phyloP scores from a whole-genome alignment of 495 filamentous ascomycete genomes.

The Lichenothelia convexa region DNA sequence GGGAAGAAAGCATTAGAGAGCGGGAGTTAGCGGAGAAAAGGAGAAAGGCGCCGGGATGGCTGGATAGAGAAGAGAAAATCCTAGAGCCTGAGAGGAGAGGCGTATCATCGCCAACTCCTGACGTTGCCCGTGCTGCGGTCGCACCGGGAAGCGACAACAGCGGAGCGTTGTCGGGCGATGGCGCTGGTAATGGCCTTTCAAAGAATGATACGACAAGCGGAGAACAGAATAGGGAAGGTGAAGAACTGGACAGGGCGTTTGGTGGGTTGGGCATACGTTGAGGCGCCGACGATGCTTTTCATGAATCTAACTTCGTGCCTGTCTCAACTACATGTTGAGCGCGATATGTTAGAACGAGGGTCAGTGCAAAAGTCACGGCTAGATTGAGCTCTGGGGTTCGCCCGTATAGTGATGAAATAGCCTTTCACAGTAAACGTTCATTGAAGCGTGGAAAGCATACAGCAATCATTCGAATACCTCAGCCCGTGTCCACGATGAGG shows the following conservation, averaged over 20 bases:
- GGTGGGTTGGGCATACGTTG: conserved; percentile 35
- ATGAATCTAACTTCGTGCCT: too few relatives aligned
- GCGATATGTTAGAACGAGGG: too few relatives aligned
- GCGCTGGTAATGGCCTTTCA: conserved; percentile 23
- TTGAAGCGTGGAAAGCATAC: too few relatives aligned
- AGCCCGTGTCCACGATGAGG: too few relatives aligned
- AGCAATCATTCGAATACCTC: too few relatives aligned
- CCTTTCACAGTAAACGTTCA: too few relatives aligned
- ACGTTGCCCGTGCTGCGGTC: conserved; percentile 3
- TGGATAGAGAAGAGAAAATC: conserved; percentile 74
- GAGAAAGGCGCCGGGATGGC: conserved; percentile 78
- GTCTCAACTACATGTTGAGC: too few relatives aligned
- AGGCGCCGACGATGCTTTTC: too few relatives aligned
- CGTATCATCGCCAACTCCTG: conserved; percentile 2
- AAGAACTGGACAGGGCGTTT: conserved; percentile 79
- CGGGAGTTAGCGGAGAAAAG: conserved; percentile 84
- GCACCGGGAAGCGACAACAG: conserved; percentile 2
- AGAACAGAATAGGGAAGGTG: conserved; percentile 35
- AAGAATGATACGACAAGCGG: conserved; percentile 20
- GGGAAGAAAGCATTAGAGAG: conserved; percentile 52
- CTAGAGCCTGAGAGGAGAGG: conserved; percentile 48
- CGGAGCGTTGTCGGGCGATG: conserved; percentile 8
- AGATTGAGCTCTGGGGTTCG: too few relatives aligned
- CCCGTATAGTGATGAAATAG: too few relatives aligned
- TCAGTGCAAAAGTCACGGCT: too few relatives aligned